A percentile compares a stretch with the other conserved stretches of the same genome.
Conservation (phyloP, 2,329 filamentous ascomycete genomes). For the Penicillium sp. region DNA sequence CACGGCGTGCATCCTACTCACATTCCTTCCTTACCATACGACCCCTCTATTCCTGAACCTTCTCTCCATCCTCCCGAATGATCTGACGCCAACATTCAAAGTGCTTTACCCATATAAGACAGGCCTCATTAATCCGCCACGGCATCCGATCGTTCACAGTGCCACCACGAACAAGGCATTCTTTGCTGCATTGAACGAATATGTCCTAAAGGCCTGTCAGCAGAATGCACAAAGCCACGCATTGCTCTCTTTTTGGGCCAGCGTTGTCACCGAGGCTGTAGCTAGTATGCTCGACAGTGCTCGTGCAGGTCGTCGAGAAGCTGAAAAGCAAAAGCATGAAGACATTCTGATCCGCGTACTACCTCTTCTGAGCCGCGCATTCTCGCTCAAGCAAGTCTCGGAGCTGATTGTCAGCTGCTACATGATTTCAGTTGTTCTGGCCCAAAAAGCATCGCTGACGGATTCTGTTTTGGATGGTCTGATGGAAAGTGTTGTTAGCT, state of each 20-base stretch:
- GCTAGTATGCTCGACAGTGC: conserved; percentile 73
- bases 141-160: conserved; percentile 76
- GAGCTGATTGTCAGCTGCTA: conserved; percentile 83
- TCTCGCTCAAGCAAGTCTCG: conserved; percentile 67
- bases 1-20: conserved; percentile 67
- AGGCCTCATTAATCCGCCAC: conserved; percentile 67
- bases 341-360: conserved; percentile 63
- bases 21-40: conserved; percentile 88
- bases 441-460: conserved; percentile 71
- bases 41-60: conserved; percentile 79
- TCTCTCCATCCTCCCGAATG: conserved; percentile 73
- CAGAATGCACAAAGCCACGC: conserved; percentile 68
- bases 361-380: conserved; percentile 68
- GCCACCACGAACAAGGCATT: conserved; percentile 73
- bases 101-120: conserved; percentile 84
- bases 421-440: conserved; percentile 82
- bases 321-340: conserved; percentile 77
- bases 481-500: conserved; percentile 79
- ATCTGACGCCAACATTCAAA: conserved; percentile 67
- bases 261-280: conserved; percentile 77
- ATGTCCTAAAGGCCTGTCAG: conserved; percentile 68
- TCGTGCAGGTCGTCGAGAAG: conserved; percentile 66
- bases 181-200: conserved; percentile 68
- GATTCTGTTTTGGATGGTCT: conserved; percentile 76
- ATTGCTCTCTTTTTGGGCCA: conserved; percentile 84